Conservation (phyloP, 345 rosid species). For the Toxicodendron radicans region DNA sequence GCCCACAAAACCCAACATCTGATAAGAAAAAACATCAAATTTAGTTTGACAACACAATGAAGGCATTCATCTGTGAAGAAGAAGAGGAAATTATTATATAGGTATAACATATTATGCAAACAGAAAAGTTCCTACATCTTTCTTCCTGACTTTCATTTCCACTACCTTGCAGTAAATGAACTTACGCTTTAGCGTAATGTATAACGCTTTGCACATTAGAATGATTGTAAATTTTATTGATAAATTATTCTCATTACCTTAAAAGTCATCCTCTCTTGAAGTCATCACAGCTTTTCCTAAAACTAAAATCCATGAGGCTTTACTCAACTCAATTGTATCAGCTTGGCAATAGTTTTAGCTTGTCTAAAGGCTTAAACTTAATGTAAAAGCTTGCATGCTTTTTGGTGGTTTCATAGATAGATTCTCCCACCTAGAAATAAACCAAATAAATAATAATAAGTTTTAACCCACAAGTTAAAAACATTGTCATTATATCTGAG, state of each 20-base stretch:
- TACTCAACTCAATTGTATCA: neutral
- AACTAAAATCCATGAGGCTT: neutral
- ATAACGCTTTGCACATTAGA: neutral
- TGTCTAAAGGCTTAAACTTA: neutral
- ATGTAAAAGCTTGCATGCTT: neutral
- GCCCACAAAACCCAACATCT: constrained; percentile 47
- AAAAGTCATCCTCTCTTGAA: neutral
- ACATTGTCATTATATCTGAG: neutral
- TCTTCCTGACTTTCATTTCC: neutral
- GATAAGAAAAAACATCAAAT: constrained; percentile 15
- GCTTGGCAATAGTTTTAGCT: neutral
- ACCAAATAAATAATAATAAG: neutral
- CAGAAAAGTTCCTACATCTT: neutral
- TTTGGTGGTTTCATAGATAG: no score
- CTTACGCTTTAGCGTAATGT: neutral
- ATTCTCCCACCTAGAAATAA: no score
- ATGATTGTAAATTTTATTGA: neutral
- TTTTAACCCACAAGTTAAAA: neutral
- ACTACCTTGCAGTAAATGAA: neutral
- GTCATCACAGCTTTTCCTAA: neutral
- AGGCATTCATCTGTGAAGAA: neutral
- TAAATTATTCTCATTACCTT: neutral
- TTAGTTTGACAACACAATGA: neutral
- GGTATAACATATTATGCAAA: neutral
- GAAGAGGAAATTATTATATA: neutral